Conservation (phyloP, 1,284 basidiomycete genomes). For the Athelia psychrophila region DNA sequence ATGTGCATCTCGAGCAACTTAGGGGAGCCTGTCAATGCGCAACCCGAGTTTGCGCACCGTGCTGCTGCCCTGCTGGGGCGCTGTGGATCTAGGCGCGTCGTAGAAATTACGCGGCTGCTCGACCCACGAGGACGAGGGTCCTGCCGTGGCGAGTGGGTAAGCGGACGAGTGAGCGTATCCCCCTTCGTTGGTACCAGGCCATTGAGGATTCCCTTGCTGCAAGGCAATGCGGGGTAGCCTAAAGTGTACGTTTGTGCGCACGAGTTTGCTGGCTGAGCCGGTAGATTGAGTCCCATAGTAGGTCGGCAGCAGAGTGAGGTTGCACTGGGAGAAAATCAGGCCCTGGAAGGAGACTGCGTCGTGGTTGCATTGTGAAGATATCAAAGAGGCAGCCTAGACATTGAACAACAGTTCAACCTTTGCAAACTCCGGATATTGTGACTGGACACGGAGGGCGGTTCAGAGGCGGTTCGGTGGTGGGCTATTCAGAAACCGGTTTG, state of each 20-base stretch:
- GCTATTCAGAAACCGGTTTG: no score
- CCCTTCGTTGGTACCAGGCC: slow-evolving; percentile 39
- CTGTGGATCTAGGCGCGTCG: not conserved
- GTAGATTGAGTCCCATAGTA: slow-evolving; percentile 8
- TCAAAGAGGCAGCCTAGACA: no score
- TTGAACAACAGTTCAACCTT: no score
- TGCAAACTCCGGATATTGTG: no score
- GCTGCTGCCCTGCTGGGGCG: slow-evolving; percentile 23
- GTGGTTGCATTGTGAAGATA: not conserved
- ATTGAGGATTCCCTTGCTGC: slow-evolving; percentile 26
- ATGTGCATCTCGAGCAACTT: slow-evolving; percentile 81
- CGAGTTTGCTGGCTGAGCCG: no score
- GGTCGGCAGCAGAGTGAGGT: not conserved
- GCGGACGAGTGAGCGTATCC: slow-evolving; percentile 56
- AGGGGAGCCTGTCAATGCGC: slow-evolving; percentile 70
- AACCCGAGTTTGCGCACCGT: slow-evolving; percentile 67
- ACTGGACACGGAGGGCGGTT: no score
- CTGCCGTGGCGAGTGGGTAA: slow-evolving; percentile 29
- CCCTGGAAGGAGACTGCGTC: not conserved
- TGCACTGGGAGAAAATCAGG: not conserved
- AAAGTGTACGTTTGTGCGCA: no score
- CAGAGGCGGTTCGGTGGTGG: no score
- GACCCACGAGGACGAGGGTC: slow-evolving; percentile 6
- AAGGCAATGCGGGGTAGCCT: slow-evolving; percentile 52
- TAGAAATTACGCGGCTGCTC: not conserved